Evolutionary conservation across 768 basidiomycete genomes (phyloP).

Genomic region (Pleurotus pulmonarius): DNA sequence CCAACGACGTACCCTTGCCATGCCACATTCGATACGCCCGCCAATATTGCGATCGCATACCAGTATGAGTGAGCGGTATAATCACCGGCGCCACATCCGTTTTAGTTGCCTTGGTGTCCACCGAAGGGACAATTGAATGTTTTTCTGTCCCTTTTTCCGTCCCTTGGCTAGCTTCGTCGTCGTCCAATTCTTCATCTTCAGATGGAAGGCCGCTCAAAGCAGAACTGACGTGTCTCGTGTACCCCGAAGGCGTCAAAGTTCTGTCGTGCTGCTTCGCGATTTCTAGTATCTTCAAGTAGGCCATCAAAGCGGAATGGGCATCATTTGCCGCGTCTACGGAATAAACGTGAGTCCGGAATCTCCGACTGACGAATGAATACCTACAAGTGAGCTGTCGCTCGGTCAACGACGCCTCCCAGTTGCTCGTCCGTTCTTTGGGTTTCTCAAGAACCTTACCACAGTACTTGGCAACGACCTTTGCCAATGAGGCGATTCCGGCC

Average conservation of each 20-base stretch:
- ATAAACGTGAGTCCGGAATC: background rate
- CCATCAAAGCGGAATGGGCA: conserved; percentile 27
- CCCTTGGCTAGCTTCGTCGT: conserved; percentile 4
- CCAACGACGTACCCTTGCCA: conserved; percentile 20
- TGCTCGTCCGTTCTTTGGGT: conserved; percentile 23
- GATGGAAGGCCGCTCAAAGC: background rate
- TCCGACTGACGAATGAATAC: conserved; percentile 2
- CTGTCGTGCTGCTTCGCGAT: conserved; percentile 18
- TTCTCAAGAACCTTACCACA: conserved; percentile 27
- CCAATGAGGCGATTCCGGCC: background rate
- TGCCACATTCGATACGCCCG: conserved; percentile 33
- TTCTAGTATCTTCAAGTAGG: conserved; percentile 23
- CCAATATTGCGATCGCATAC: conserved; percentile 22
- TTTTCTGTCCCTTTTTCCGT: background rate
- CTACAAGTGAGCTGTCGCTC: conserved; percentile 24
- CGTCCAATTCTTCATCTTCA: conserved; percentile 9
- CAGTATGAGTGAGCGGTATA: background rate
- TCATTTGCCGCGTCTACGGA: conserved; percentile 35
- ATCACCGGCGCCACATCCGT: background rate
- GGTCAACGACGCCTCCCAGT: conserved; percentile 30
- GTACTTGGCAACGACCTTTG: conserved; percentile 16
- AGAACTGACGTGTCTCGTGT: conserved; percentile 8
- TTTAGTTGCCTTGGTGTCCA: background rate
- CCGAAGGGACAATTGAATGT: background rate
- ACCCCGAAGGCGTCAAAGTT: background rate